These are phyloP conservation scores for Sparassis latifolia DNA, from an alignment of 1,284 basidiomycete species.

Conservation along the genomic window DNA sequence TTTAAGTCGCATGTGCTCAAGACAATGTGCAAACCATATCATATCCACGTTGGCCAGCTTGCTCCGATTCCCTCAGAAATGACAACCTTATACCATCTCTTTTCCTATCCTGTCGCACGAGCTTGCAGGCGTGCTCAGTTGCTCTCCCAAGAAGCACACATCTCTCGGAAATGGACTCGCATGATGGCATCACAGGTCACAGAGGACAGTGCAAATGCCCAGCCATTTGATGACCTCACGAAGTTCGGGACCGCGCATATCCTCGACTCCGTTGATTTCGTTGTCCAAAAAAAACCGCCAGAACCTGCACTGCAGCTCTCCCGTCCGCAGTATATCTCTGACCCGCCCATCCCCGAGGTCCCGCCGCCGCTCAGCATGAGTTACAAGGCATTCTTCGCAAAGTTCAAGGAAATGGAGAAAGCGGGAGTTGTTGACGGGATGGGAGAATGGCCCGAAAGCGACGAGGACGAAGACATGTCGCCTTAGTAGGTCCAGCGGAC, in stretches of 20 bases:
- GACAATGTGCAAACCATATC: not conserved
- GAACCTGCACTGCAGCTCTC: constrained; percentile 14
- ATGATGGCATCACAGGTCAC: constrained; percentile 8
- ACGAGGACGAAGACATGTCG: constrained; percentile 1
- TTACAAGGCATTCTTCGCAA: constrained; percentile 14
- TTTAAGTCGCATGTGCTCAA: not conserved
- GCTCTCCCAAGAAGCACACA: constrained; percentile 7
- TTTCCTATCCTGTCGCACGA: constrained; percentile 4
- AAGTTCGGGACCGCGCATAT: not conserved
- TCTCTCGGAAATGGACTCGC: constrained; percentile 7
- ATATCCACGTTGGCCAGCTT: not conserved
- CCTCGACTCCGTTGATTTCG: constrained; percentile 4
- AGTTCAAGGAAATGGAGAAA: constrained; percentile 14
- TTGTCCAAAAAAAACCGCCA: constrained; percentile 7
- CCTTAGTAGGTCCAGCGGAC: too few relatives aligned
- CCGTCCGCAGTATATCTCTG: constrained; percentile 12
- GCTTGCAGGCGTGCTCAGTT: not conserved
- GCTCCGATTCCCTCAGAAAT: not conserved
- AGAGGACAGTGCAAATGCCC: constrained; percentile 2
- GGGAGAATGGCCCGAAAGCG: constrained; percentile 13
- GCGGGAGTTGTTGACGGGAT: constrained; percentile 16
- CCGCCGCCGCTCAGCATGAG: constrained; percentile 14
- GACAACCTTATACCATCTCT: constrained; percentile 8
- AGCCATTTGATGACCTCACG: constrained; percentile 8
- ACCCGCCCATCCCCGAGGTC: constrained; percentile 8